Base-by-base conservation (phyloP, 2,329 filamentous ascomycete genomes). In the Aspergillus sp. region DNA sequence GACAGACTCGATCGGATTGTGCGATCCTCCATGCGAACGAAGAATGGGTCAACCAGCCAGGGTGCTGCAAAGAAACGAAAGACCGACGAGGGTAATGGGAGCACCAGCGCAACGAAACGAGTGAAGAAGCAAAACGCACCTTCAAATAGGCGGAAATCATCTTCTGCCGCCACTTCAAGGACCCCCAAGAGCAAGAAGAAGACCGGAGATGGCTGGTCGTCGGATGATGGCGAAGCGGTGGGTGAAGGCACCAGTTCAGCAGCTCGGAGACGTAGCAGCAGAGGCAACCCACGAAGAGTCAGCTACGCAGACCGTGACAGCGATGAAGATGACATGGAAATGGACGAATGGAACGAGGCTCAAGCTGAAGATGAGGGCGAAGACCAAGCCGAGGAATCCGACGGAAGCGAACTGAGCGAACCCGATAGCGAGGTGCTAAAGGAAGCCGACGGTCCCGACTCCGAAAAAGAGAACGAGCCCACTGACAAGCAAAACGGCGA, bases 1-100 rank as follows among this genome's bases (percentile, higher is more conserved):
- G 89, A 93, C 58, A 82, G 84, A 53, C 80, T 98, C 26, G 93
- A 97, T 64, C 85, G 87, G 18, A 74, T 92, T 45, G 90, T 97
- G 58, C 86, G 87, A 66, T 87, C 73, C 41, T 78, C 77, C 15
- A 77, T 96, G 72, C 91, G 88, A 79, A 79, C 78, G 30, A 85
- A 80, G 75, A 74, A 70, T 62, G 68, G 70, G 44, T 68, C 64
- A 36, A 60, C 66, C 1, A 58, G 63, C n/a, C 61, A 66, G 18
- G 62, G 64, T 18, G 61, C 65, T 17, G 63, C 57, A 42, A 76
- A 74, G 64, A 78, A 79, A 66, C 68, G 78, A 44, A 80, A 78
- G 62, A 71, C 71, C 17, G 73, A 77, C 7, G 68, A 68, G 45
- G 44, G 62, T 18, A 71, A 68, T 36, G 67, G 66, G 6, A 63